Evolutionary conservation across 805 yeast species (phyloP).

Genomic region (Crinitomyces ghanaensis): DNA sequence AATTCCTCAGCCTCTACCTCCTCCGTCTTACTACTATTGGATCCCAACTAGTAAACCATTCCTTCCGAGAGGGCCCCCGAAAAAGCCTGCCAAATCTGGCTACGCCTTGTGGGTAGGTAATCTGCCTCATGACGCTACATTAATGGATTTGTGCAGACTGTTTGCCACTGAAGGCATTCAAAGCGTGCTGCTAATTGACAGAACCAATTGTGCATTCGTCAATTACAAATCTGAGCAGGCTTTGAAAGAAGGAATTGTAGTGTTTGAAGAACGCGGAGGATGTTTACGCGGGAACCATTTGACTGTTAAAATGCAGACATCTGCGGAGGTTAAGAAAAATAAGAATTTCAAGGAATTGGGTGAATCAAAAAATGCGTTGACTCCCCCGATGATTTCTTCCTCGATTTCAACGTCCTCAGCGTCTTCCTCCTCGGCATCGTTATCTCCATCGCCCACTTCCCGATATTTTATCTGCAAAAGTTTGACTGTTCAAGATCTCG

Average conservation of each 20-base stretch:
- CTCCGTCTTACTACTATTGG: conserved; percentile 1
- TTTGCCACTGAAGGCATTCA: conserved; percentile 29
- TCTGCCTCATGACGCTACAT: conserved; percentile 26
- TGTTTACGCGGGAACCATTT: conserved; percentile 25
- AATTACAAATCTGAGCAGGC: conserved; percentile 25
- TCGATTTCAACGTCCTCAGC: not conserved
- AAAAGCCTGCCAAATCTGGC: conserved; percentile 28
- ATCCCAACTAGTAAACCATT: too few relatives aligned
- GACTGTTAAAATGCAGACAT: conserved; percentile 18
- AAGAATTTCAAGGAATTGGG: too few relatives aligned
- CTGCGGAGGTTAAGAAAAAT: not conserved
- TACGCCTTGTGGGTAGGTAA: conserved; percentile 39
- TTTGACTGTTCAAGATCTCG: conserved; percentile 28
- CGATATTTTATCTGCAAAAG: conserved; percentile 32
- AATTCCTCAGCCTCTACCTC: conserved; percentile 1
- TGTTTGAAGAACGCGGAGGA: conserved; percentile 21
- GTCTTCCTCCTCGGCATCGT: too few relatives aligned
- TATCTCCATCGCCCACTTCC: too few relatives aligned
- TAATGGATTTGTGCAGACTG: conserved; percentile 26
- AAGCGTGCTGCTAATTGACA: conserved; percentile 29
- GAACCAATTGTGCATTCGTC: conserved; percentile 33
- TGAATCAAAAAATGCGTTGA: too few relatives aligned
- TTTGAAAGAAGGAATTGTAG: conserved; percentile 22
- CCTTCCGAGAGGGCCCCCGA: conserved; percentile 30
- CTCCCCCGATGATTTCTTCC: not conserved